These are phyloP conservation scores for Fusarium poae DNA, from an alignment of 2,329 filamentous ascomycete species.

Conservation along the genomic window DNA sequence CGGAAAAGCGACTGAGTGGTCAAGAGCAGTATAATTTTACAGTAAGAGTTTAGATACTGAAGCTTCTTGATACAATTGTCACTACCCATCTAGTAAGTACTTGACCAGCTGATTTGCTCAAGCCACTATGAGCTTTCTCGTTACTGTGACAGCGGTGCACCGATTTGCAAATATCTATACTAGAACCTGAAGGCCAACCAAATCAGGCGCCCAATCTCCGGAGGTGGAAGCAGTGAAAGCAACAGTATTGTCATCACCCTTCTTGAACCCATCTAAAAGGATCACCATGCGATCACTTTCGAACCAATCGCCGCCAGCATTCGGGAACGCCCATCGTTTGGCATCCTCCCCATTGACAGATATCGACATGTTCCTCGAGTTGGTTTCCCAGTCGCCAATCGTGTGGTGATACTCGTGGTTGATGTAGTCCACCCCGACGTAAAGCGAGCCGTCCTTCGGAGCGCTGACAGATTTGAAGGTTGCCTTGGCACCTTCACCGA, in stretches of 20 bases:
- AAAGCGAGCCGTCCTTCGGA: slow-evolving; percentile 52
- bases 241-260: slow-evolving; percentile 55
- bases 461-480: slow-evolving; percentile 53
- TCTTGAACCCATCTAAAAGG: slow-evolving; percentile 60
- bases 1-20: not conserved
- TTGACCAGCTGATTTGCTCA: too few species aligned
- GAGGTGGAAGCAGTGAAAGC: slow-evolving; percentile 51
- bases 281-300: slow-evolving; percentile 61
- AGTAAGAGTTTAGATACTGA: not conserved
- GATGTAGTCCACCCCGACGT: slow-evolving; percentile 63
- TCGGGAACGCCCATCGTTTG: slow-evolving; percentile 63
- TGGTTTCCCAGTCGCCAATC: slow-evolving; percentile 60
- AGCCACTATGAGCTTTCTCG: too few species aligned
- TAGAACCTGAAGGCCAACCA: slow-evolving; percentile 58
- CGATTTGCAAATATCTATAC: not conserved
- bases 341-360: slow-evolving; percentile 58
- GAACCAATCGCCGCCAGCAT: slow-evolving; percentile 65
- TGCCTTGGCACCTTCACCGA: slow-evolving; percentile 53
- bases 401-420: slow-evolving; percentile 64
- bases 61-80: rapidly evolving
- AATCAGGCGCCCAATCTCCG: slow-evolving; percentile 55
- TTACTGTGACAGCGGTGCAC: too few species aligned
- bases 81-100: too few species aligned
- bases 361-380: slow-evolving; percentile 64
- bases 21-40: slow-evolving; percentile 8